phyloP scores from a whole-genome alignment of 2,329 filamentous ascomycete species.

The Hypoxylon sp. region DNA sequence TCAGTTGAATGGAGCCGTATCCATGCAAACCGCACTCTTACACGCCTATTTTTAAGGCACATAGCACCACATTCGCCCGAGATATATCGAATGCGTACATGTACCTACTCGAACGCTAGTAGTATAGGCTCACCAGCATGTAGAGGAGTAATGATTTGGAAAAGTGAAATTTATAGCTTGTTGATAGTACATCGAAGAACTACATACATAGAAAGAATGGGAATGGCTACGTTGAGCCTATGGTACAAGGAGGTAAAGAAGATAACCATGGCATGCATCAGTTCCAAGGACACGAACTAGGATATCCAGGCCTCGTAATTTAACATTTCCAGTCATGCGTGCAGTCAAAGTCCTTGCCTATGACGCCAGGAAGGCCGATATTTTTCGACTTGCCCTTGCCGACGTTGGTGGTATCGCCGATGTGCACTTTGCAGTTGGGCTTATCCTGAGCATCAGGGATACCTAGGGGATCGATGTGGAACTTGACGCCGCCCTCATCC shows the following conservation, averaged over 20 bases:
- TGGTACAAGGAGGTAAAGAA: background rate
- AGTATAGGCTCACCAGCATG: background rate
- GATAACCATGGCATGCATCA: background rate
- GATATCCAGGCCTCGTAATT: background rate
- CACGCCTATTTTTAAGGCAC: background rate
- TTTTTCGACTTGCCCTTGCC: constrained; percentile 5
- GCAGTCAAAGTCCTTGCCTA: constrained; percentile 19
- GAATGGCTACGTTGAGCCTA: background rate
- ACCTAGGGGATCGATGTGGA: constrained; percentile 21
- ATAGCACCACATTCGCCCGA: background rate
- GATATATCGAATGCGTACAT: background rate
- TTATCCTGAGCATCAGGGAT: constrained; percentile 13
- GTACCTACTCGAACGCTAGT: background rate
- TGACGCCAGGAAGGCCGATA: constrained; percentile 12
- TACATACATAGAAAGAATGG: background rate
- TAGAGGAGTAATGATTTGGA: background rate
- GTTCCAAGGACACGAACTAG: too few relatives aligned
- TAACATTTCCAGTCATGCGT: constrained; percentile 20
- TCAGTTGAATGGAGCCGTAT: too few relatives aligned
- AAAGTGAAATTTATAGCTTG: background rate
- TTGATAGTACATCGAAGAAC: background rate
- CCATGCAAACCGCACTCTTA: too few relatives aligned
- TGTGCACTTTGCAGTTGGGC: constrained; percentile 20
- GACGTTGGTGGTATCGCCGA: constrained; percentile 19
- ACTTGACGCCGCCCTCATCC: constrained; percentile 13